Conservation (phyloP, 148 eudicot genomes). For the Agrostemma githago region DNA sequence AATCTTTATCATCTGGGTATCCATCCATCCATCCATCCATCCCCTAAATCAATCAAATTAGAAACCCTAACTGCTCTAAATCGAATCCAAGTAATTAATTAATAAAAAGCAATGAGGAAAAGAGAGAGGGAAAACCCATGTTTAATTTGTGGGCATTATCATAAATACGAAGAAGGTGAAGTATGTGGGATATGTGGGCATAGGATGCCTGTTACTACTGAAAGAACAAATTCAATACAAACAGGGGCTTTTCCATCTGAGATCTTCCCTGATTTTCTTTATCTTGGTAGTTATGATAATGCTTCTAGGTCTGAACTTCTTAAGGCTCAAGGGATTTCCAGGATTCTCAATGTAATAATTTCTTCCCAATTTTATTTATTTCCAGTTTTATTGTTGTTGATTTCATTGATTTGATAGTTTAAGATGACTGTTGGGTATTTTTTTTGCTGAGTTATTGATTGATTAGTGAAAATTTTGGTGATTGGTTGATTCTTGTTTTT, state of each 20-base stretch:
- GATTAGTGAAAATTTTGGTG: not conserved
- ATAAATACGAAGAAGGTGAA: conserved; percentile 93
- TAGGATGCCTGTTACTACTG: conserved; percentile 47
- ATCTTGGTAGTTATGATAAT: conserved; percentile 83
- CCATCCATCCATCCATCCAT: no score
- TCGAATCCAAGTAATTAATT: not conserved
- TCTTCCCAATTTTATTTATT: not conserved
- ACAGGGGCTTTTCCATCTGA: conserved; percentile 82
- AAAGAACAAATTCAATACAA: conserved; percentile 31
- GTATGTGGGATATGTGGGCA: conserved; percentile 93
- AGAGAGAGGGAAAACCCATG: conserved; percentile 94
- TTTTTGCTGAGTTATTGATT: not conserved
- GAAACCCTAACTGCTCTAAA: no score
- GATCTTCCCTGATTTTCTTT: conserved; percentile 80
- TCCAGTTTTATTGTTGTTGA: not conserved
- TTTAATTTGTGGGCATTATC: conserved; percentile 87
- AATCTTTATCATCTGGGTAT: conserved; percentile 26
- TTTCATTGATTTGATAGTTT: not conserved
- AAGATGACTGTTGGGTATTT: not conserved
- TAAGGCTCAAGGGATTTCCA: conserved; percentile 73
- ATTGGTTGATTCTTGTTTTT: not conserved
- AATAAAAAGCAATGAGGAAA: conserved; percentile 53
- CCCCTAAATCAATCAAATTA: no score
- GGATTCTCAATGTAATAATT: conserved; percentile 67
- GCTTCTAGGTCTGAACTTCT: conserved; percentile 87